Percentiles rank a stretch among this genome's conserved stretches.
Evolutionary conservation across 192 early-diverging fungal species (phyloP).

Genomic region (Geranomyces variabilis): DNA sequence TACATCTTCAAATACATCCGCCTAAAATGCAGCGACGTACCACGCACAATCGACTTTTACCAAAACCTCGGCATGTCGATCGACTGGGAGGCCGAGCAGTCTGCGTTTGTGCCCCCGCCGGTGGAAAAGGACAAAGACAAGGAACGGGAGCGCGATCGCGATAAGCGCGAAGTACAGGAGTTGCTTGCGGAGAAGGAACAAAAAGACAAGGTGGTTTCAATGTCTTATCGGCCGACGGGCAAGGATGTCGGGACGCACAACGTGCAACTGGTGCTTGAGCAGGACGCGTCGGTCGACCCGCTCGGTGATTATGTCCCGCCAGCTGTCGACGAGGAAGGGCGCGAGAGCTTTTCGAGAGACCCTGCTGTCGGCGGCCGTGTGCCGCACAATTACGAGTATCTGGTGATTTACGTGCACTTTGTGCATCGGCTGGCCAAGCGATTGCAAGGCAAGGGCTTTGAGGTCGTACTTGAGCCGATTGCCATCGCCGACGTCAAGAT

Average conservation of each 20-base stretch:
- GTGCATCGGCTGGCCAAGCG: slow-evolving; percentile 52
- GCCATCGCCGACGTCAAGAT: slow-evolving; percentile 51
- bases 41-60: slow-evolving; percentile 46
- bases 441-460: slow-evolving; percentile 46
- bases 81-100: slow-evolving; percentile 38
- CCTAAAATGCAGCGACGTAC: slow-evolving; percentile 37
- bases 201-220: slow-evolving; percentile 17
- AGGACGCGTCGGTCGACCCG: slow-evolving; percentile 7
- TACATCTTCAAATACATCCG: slow-evolving; percentile 44
- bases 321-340: neutral
- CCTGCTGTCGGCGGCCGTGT: neutral
- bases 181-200: neutral
- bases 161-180: neutral
- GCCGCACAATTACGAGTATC: slow-evolving; percentile 51
- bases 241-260: slow-evolving; percentile 12
- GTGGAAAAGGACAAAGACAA: neutral
- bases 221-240: slow-evolving; percentile 30
- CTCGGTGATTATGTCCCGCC: neutral
- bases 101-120: neutral
- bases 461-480: slow-evolving; percentile 36
- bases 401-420: slow-evolving; percentile 67
- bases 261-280: slow-evolving; percentile 41
- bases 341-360: neutral
- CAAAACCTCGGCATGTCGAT: slow-evolving; percentile 48
- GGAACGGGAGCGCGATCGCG: neutral